Evolutionary conservation across 306 rosid genomes (phyloP).

Genomic region (Vigna nakashimae): DNA sequence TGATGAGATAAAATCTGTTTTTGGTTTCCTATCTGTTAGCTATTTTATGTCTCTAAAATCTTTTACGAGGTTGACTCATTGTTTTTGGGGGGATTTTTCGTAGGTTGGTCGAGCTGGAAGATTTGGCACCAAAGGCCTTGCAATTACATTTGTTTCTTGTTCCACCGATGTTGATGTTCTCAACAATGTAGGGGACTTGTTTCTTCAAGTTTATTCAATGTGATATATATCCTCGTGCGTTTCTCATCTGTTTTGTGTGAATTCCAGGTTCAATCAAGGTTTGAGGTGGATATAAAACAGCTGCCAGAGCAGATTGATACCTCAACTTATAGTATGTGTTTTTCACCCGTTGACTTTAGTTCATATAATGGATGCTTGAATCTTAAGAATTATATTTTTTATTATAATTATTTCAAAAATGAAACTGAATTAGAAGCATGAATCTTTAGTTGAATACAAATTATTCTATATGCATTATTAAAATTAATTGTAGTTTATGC

Average conservation of each 20-base stretch:
- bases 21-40: neutral
- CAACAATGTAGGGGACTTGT: slow-evolving; percentile 68
- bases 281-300: slow-evolving; percentile 97
- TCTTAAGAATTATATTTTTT: neutral
- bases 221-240: neutral
- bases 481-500: neutral
- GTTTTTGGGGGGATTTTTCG: slow-evolving; percentile 9
- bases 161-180: slow-evolving; percentile 91
- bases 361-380: neutral
- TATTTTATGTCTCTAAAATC: neutral
- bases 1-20: slow-evolving; percentile 5
- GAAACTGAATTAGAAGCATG: too few relatives aligned
- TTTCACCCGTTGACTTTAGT: slow-evolving; percentile 2
- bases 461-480: neutral
- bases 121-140: slow-evolving; percentile 98
- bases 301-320: slow-evolving; percentile 99
- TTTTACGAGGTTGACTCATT: neutral
- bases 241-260: slow-evolving; percentile 26
- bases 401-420: too few relatives aligned
- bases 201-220: neutral
- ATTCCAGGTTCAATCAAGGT: slow-evolving; percentile 94
- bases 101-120: slow-evolving; percentile 99
- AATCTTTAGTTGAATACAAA: neutral
- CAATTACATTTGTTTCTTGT: slow-evolving; percentile 94
- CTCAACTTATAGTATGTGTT: slow-evolving; percentile 84